Base-by-base conservation (phyloP, 805 yeast genomes). In the Suhomyces prunicola region DNA sequence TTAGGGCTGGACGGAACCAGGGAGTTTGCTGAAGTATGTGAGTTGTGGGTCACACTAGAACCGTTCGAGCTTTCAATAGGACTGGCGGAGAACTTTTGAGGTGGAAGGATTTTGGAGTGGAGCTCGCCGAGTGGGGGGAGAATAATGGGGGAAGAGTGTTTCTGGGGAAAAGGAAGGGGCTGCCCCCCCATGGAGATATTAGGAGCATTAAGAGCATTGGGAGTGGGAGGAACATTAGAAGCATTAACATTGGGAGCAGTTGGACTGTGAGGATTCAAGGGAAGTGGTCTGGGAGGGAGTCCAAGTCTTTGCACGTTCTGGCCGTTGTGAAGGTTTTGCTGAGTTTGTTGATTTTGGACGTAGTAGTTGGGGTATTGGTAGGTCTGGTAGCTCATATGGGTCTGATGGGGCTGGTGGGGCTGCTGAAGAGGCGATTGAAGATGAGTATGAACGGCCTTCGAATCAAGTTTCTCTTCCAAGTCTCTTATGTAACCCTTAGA, bases 401-500 rank as follows among this genome's bases (percentile, higher is more conserved):
- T 10, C 23, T 35, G 40, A 69, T 75, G 36, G 67, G 56, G 54
- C 69, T 67, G 33, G 33, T 27, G 48, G 12, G 44, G 24, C 23
- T 39, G 42, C 8, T 39, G 42, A 12, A 17, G 42, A 6, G 24
- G 24, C 23, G 24, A 19, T 9, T 39, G 42, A 10, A 12, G 41
- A 17, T 39, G 22, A 5, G 12, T 17, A 19, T 41, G 35, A n/a
- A 29, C 33, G 6, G 54, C 35, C 40, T 47, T 44, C 8, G 50
- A 44, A 29, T 70, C 77, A 33, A 68, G 55, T 56, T 69, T 68
- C 31, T 73, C 77, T 51, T 71, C 77, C 45, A 68, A 60, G 51
- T 74, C 80, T 48, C 78, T 69, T n/a, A 76, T 73, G 57, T 82
- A 85, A 1, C 93, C 93, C 61, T 87, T 88, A 0, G 87, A 78